These are phyloP conservation scores for Hymenoscyphus albidus DNA, from an alignment of 2,329 filamentous ascomycete species.

Conservation along the genomic window DNA sequence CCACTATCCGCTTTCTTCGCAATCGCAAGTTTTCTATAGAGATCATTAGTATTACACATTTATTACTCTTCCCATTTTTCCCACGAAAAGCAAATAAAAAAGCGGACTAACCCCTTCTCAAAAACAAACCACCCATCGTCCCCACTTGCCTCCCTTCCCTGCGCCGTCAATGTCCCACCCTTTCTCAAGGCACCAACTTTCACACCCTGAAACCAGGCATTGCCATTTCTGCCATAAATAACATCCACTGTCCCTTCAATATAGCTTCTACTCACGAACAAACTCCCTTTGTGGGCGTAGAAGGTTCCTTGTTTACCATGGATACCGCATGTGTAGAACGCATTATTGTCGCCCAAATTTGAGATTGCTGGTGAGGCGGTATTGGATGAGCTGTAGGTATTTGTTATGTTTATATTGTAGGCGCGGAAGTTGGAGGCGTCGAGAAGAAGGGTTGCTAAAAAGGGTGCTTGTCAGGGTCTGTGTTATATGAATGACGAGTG, in stretches of 20 bases:
- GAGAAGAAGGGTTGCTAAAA: constrained; percentile 24
- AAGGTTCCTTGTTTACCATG: constrained; percentile 53
- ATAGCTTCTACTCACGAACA: constrained; percentile 51
- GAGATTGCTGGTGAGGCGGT: constrained; percentile 51
- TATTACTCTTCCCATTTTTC: constrained; percentile 3
- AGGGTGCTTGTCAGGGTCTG: not conserved
- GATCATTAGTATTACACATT: not conserved
- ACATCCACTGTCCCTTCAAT: constrained; percentile 56
- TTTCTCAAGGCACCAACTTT: constrained; percentile 42
- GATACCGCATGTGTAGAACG: constrained; percentile 51
- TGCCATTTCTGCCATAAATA: constrained; percentile 50
- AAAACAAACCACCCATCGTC: constrained; percentile 48
- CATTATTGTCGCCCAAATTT: constrained; percentile 45
- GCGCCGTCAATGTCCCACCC: constrained; percentile 44
- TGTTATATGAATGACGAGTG: not conserved
- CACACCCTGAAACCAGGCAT: constrained; percentile 48
- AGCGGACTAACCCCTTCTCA: constrained; percentile 37
- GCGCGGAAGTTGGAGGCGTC: constrained; percentile 45
- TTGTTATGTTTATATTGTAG: constrained; percentile 56
- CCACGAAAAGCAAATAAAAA: constrained; percentile 1
- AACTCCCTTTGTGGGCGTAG: constrained; percentile 44
- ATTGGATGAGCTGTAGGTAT: constrained; percentile 42
- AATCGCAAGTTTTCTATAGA: constrained; percentile 12
- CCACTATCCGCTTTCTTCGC: constrained; percentile 15
- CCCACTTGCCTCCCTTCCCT: constrained; percentile 44